Evolutionary conservation across 164 flowering plant species (phyloP), one percentile per base, ranked within the genome.

Genomic region (Vitis cinerea): DNA sequence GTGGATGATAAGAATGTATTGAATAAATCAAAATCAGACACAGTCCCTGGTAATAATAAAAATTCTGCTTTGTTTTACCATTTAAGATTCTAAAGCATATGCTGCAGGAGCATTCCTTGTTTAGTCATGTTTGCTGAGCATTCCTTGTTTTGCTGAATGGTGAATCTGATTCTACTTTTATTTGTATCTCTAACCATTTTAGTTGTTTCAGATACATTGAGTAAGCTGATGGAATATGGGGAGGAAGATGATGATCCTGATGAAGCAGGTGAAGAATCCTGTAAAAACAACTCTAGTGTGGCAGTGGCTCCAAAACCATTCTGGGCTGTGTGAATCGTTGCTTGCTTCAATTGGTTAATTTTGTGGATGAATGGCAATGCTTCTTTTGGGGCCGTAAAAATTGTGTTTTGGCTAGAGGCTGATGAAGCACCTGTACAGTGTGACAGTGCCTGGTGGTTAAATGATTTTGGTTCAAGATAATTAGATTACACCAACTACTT

Each of bases 151-250:
- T 50, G 13, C n/a, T 71, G 19, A 5, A 50, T 50, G 7, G 44
- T 37, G 44, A 37, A 37, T 3, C 44, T 37, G 44, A 37, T 37
- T 4, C 44, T 37, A 4, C 11, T 11, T 1, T 49, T 29, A 30
- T 17, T 8, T 27, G 30, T 3, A 37, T 54, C 30, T 50, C n/a
- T n/a, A 49, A 10, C 8, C 44, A 3, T 4, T 37, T 9, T 66
- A 27, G 10, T 71, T 55, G 9, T 72, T 74, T 58, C 87, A 88
- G 98, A 92, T 79, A 91, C 94, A 53, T 76, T 92, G 75, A 77
- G 83, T 63, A 86, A 86, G 78, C 83, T 94, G 53, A 85, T 87
- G 87, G 98, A 91, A 75, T 94, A 94, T 80, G 99, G 99, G 10
- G 98, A 87, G 8, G 98, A 92, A 3, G 97, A 92, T 55, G 99